Base-by-base conservation (phyloP, 768 basidiomycete genomes). In the Nidularia pulvinata region DNA sequence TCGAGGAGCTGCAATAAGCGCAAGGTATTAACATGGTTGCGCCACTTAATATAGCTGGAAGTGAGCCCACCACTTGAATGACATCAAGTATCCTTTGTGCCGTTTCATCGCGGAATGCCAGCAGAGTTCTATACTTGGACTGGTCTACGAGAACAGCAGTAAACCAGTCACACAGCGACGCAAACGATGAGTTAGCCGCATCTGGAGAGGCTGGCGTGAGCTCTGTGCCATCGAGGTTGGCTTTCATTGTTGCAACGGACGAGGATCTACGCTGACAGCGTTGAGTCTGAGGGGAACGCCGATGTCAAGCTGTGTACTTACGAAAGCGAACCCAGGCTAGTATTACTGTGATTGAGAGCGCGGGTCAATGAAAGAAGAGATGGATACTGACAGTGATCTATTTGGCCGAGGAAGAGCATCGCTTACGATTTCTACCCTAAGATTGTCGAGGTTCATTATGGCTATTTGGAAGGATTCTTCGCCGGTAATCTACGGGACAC, bases 391-490 rank as follows among this genome's bases (percentile, higher is more conserved):
- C 91, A 88, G 87, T 59, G 89, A 87, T 61, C 91, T 89, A 52
- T 91, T 86, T 46, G 89, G 87, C 11, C 91, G 92, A 4, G 92
- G 92, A 6, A 91, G 91, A 5, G 81, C 88, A 70, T 94, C 92
- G 49, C 85, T 85, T 47, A 92, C 88, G 52, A 94, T 91, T 69
- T 94, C 92, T 48, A 94, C 90, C 39, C 91, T 81, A 55, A 91
- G 78, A 50, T 89, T 91, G 65, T 89, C 86, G 9, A 91, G 84
- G 51, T 88, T 87, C 79, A 88, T 85, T 53, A 83, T 82, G n/a
- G 92, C 91, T 56, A 94, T 93, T 74, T 93, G 89, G 66, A 85
- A 94, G 6, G 92, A 93, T 61, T 93, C 92, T 65, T 94, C 91
- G 49, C 87, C 81, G 11, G 88, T 90, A 53, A 93, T 74, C 91